These are phyloP conservation scores for Luffa acutangula DNA, from an alignment of 306 rosid species.

Conservation along the genomic window DNA sequence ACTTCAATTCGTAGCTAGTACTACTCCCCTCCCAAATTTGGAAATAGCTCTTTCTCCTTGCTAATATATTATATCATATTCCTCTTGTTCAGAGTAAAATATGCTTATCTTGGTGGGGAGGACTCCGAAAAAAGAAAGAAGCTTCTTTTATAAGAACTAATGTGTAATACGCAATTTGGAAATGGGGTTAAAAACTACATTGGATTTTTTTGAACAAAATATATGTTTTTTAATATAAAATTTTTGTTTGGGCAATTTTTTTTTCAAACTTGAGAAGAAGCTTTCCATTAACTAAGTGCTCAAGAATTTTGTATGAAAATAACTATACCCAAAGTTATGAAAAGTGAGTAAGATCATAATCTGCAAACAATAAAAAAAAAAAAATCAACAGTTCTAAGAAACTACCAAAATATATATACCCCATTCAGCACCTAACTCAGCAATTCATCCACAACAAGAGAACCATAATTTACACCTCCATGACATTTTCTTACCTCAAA, in stretches of 20 bases:
- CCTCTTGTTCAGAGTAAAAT: background rate
- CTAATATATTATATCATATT: background rate
- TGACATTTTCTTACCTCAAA: background rate
- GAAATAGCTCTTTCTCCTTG: background rate
- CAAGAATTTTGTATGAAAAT: background rate
- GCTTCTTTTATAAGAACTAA: background rate
- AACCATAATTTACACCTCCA: background rate
- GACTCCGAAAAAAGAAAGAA: background rate
- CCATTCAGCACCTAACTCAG: background rate
- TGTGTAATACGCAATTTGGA: background rate
- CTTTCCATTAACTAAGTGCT: background rate
- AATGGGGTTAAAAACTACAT: background rate
- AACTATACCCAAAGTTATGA: background rate
- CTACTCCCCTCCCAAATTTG: background rate
- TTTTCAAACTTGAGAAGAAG: background rate
- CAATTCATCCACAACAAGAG: background rate
- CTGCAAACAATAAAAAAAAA: background rate
- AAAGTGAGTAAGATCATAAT: background rate
- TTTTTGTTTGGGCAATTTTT: background rate
- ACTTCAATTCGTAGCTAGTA: background rate
- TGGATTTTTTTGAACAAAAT: background rate
- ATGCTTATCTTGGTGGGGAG: background rate
- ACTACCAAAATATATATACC: background rate
- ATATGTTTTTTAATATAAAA: background rate
- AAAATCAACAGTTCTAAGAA: background rate